Base-by-base conservation (phyloP, 495 filamentous ascomycete genomes). In the Saxophila tyrrhenica region DNA sequence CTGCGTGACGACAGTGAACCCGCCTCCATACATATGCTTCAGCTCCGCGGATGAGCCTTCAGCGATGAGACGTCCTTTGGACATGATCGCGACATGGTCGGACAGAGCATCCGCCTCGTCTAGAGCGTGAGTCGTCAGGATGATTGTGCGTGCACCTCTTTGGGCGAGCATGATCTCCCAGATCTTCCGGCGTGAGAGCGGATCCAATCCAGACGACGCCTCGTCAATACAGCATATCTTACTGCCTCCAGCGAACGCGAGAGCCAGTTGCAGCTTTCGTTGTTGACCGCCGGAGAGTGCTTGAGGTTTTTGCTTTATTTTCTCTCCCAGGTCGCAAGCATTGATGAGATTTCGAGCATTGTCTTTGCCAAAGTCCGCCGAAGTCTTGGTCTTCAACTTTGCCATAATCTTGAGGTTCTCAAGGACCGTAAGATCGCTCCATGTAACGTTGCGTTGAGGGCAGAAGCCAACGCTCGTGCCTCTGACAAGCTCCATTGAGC, bases 91-190 rank as follows among this genome's bases (percentile, higher is more conserved):
- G 42, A 71, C 67, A 22, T 65, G 55, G 50, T 71, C 69, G 1
- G 67, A 63, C 1, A 71, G 59, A 11, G 65, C 54, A 32, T 71
- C 66, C 9, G 67, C 69, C 55, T 71, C 69, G 44, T 71, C 69
- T 1, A 71, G 55, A 47, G 69, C 70, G 49, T 71, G 89, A 0
- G 89, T 94, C 0, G 89, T 94, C 49, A 94, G 69, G 24, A 95
- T 79, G 50, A 91, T 85, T 0, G 89, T 89, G 47, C 88, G 72
- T 21, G 70, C 72, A 2, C 89, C 86, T 57, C 89, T 76, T 61
- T 88, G 87, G 0, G 81, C 83, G 2, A 94, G 71, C 19, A 95
- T 68, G 51, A 95, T 95, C 58, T 91, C 84, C 89, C 89, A 95
- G 51, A 94, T 84, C 67, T 89, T 94, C 9, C 87, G 71, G 16